These are phyloP conservation scores for Mycena amicta DNA, from an alignment of 768 basidiomycete genomes.

Conservation along the genomic window DNA sequence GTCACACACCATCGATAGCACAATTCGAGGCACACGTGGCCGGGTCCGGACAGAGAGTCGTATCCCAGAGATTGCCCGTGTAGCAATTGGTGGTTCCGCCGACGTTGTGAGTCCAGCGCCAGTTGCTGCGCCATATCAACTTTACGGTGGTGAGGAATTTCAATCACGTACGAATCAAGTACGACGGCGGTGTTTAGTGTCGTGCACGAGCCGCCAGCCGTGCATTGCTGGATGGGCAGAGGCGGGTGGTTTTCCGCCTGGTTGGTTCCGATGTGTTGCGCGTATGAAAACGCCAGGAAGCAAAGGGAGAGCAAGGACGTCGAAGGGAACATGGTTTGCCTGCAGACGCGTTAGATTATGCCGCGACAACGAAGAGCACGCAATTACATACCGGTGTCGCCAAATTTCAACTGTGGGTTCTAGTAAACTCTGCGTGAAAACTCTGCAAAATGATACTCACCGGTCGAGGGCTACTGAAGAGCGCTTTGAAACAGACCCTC, in stretches of 20 bases:
- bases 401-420: too few relatives aligned
- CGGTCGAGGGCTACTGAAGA: too few relatives aligned
- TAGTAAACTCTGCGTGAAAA: too few relatives aligned
- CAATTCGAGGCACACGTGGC: slow-evolving; percentile 25
- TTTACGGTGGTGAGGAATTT: too few relatives aligned
- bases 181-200: slow-evolving; percentile 41
- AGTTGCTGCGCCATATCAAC: slow-evolving; percentile 35
- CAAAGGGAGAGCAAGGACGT: slow-evolving; percentile 43
- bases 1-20: slow-evolving; percentile 47
- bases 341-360: too few relatives aligned
- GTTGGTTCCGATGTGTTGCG: slow-evolving; percentile 53
- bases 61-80: slow-evolving; percentile 59
- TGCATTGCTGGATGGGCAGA: slow-evolving; percentile 50
- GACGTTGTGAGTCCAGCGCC: slow-evolving; percentile 51
- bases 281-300: slow-evolving; percentile 37
- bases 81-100: slow-evolving; percentile 48
- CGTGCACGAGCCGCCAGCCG: slow-evolving; percentile 44
- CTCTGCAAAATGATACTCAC: too few relatives aligned
- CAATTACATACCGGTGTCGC: too few relatives aligned
- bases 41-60: slow-evolving; percentile 51
- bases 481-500: too few relatives aligned
- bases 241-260: slow-evolving; percentile 52
- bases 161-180: slow-evolving; percentile 41
- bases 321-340: slow-evolving; percentile 47
- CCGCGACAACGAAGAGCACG: too few relatives aligned